A percentile compares a stretch with the other conserved stretches of the same genome.
phyloP scores from a whole-genome alignment of 441 rosid species.

The Populus trichocarpa region DNA sequence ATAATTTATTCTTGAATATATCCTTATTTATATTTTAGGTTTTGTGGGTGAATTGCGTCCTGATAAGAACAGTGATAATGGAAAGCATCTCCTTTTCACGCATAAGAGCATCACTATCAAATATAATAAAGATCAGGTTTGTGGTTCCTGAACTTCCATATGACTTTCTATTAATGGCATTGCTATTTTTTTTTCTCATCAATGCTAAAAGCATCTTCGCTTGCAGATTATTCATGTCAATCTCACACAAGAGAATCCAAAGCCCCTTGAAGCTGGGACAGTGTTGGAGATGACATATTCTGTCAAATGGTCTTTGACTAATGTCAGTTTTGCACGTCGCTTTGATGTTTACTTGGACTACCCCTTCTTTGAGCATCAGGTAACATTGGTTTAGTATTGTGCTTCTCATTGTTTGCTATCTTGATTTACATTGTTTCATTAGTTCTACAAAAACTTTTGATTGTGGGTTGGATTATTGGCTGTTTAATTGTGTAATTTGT shows the following conservation, averaged over 20 bases:
- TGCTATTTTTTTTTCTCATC: slow-evolving; percentile 4
- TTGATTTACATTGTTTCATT: background rate
- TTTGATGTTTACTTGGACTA: slow-evolving; percentile 93
- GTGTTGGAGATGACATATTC: slow-evolving; percentile 75
- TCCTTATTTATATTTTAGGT: slow-evolving; percentile 43
- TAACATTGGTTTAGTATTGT: slow-evolving; percentile 17
- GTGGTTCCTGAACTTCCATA: slow-evolving; percentile 19
- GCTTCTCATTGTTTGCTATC: background rate
- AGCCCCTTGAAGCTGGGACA: slow-evolving; percentile 69
- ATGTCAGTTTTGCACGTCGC: slow-evolving; percentile 79
- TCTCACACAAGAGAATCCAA: slow-evolving; percentile 76
- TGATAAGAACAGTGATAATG: slow-evolving; percentile 71
- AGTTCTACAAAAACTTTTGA: background rate
- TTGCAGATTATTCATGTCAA: slow-evolving; percentile 88
- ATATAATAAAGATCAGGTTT: slow-evolving; percentile 89
- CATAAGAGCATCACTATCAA: slow-evolving; percentile 65
- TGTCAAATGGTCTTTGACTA: slow-evolving; percentile 69
- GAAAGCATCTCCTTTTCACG: slow-evolving; percentile 75
- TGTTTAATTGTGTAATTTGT: background rate
- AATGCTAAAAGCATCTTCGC: background rate
- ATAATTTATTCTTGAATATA: slow-evolving; percentile 11
- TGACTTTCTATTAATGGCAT: slow-evolving; percentile 11
- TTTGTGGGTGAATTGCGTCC: slow-evolving; percentile 85
- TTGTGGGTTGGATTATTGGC: background rate
- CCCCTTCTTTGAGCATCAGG: slow-evolving; percentile 99